Evolutionary conservation across 1,284 basidiomycete genomes (phyloP).

Genomic region (Cutaneotrichosporon sp.): DNA sequence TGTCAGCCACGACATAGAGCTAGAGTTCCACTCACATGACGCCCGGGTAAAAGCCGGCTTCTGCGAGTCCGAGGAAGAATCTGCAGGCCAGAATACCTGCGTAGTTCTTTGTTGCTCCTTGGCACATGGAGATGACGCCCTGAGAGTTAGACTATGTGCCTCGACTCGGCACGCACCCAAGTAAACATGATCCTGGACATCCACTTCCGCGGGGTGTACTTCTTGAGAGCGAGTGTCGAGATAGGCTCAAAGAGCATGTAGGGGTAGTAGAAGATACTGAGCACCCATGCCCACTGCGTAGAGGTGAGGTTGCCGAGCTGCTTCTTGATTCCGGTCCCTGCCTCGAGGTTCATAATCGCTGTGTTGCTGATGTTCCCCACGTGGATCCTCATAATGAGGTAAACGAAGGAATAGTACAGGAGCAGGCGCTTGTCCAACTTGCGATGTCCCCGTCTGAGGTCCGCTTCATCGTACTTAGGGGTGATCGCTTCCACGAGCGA

Average conservation of each 20-base stretch:
- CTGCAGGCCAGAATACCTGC: slow-evolving; percentile 32
- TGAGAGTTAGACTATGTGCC: background rate
- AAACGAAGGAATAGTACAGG: slow-evolving; percentile 12
- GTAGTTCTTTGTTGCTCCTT: slow-evolving; percentile 22
- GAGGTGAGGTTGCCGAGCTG: slow-evolving; percentile 8
- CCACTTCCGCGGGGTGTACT: slow-evolving; percentile 30
- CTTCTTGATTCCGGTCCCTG: slow-evolving; percentile 10
- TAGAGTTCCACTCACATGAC: no score
- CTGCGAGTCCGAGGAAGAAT: slow-evolving; percentile 40
- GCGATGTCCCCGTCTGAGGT: slow-evolving; percentile 3
- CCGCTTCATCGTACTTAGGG: background rate
- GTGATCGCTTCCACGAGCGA: background rate
- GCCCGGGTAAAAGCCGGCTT: slow-evolving; percentile 34
- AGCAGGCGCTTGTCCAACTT: slow-evolving; percentile 4
- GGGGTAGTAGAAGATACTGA: slow-evolving; percentile 12
- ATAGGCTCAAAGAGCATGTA: slow-evolving; percentile 11
- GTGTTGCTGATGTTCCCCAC: slow-evolving; percentile 11
- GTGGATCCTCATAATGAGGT: slow-evolving; percentile 14
- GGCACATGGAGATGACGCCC: slow-evolving; percentile 11
- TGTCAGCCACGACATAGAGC: no score
- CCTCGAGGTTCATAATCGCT: slow-evolving; percentile 14
- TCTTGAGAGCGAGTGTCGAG: slow-evolving; percentile 17
- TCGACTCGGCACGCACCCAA: background rate
- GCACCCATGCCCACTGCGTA: slow-evolving; percentile 12
- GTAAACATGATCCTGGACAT: slow-evolving; percentile 25